Evolutionary conservation across 345 rosid species (phyloP).

Genomic region (Eucalyptus pumila): DNA sequence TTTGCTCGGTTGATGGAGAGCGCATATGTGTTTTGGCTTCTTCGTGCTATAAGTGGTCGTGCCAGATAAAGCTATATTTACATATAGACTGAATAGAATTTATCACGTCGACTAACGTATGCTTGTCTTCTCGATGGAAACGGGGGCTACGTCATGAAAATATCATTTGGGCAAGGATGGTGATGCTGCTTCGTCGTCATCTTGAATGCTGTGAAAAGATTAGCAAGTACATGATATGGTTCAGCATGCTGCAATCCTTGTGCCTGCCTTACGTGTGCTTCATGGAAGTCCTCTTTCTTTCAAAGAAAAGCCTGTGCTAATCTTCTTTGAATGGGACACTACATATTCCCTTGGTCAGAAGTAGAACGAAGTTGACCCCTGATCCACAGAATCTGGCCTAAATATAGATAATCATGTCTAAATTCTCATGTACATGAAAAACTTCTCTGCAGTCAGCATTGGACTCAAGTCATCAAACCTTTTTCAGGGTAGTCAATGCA

Average conservation of each 20-base stretch:
- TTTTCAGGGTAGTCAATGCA: not conserved
- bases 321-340: not conserved
- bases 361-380: not conserved
- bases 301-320: not conserved
- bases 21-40: not conserved
- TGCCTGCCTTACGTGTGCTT: not conserved
- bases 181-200: not conserved
- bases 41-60: too few relatives aligned
- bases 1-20: not conserved
- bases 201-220: not conserved
- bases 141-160: not conserved
- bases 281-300: not conserved
- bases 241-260: not conserved
- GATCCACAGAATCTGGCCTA: not conserved
- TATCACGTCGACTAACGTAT: not conserved
- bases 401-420: not conserved
- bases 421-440: not conserved
- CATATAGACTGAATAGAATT: not conserved
- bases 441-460: not conserved
- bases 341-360: not conserved
- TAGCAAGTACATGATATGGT: not conserved
- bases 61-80: too few relatives aligned
- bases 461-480: not conserved
- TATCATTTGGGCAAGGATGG: not conserved
- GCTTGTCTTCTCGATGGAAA: not conserved